Evolutionary conservation across 1,284 basidiomycete species (phyloP), one percentile per base, ranked within the genome.

Genomic region (Ceratobasidium theobromae): DNA sequence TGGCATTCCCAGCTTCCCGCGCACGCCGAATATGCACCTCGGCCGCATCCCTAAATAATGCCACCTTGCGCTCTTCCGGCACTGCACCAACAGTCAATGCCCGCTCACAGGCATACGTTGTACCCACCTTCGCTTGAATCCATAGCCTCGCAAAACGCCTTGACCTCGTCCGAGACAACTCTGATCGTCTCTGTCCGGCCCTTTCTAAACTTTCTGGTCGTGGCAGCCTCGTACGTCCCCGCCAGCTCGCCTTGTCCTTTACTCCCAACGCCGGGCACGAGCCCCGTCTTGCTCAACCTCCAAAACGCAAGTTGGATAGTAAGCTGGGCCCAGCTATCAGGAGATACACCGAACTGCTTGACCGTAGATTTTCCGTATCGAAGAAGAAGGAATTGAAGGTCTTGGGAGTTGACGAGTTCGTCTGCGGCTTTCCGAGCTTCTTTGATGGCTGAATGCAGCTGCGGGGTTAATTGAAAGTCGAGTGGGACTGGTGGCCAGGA

Each of bases 271-370:
- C 79, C 74, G 4, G 70, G 68, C 1, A 57, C 49, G 23, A 46
- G 38, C 68, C 66, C 54, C 65, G 72, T 70, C 54, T 74, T 72
- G 64, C 68, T 71, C 57, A 93, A 80, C 6, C 91, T 83, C 69
- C 80, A 84, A 75, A 93, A 93, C 4, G 93, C 93, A 52, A 96
- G 79, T 76, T 96, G 93, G 67, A 95, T 81, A 70, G 90, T 78
- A 84, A 95, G 88, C 78, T 96, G 94, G 30, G 89, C 86, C 92
- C 93, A 96, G n/a, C 89, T 89, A 74, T 96, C 94, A 1, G 93
- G 93, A 21, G 89, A 89, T 25, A 90, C 85, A 52, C 89, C 87
- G 73, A 90, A 92, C 57, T 81, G 78, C 80, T 96, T 96, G 79
- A 96, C 90, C n/a, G 85, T 85, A 35, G 83, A 83, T 77, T 95